Conservation (phyloP, 139 green algal species). For the Haematococcus lacustris region DNA sequence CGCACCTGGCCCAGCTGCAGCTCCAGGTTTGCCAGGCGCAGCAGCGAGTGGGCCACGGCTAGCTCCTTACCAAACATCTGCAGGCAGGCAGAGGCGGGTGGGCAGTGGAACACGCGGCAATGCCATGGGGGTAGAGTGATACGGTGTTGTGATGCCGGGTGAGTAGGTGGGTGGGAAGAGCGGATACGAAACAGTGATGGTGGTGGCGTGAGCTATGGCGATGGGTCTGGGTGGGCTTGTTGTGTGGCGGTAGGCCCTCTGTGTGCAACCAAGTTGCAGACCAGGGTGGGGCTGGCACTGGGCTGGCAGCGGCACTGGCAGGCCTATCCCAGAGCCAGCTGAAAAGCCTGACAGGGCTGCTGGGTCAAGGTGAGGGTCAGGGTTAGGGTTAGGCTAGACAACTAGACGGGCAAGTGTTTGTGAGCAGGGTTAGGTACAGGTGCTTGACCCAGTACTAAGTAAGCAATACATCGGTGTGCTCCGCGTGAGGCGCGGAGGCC, state of each 20-base stretch:
- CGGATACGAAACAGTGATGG: not conserved
- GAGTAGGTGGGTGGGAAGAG: not conserved
- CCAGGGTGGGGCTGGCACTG: not conserved
- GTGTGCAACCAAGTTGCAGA: too few species aligned
- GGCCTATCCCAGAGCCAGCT: slow-evolving; percentile 26
- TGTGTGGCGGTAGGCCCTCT: too few species aligned
- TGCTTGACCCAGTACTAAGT: not conserved
- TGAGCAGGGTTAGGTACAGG: not conserved
- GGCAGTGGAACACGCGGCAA: not conserved
- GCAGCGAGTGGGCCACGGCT: slow-evolving; percentile 10
- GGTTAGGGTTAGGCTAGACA: too few species aligned
- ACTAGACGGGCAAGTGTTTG: too few species aligned
- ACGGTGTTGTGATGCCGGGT: not conserved
- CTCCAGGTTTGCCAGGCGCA: slow-evolving; percentile 14
- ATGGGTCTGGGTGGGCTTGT: not conserved
- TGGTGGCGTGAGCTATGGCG: not conserved
- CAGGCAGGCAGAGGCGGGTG: not conserved
- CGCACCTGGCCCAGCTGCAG: slow-evolving; percentile 2
- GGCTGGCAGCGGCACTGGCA: slow-evolving; percentile 18
- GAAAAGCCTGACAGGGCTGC: slow-evolving; percentile 18
- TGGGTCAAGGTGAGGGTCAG: slow-evolving; percentile 25
- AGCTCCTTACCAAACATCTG: slow-evolving; percentile 16
- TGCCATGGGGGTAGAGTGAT: not conserved
- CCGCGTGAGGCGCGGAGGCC: not conserved
- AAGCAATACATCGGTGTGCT: not conserved